These are phyloP conservation scores for Quercus wislizeni DNA, from an alignment of 306 rosid genomes.

Conservation along the genomic window DNA sequence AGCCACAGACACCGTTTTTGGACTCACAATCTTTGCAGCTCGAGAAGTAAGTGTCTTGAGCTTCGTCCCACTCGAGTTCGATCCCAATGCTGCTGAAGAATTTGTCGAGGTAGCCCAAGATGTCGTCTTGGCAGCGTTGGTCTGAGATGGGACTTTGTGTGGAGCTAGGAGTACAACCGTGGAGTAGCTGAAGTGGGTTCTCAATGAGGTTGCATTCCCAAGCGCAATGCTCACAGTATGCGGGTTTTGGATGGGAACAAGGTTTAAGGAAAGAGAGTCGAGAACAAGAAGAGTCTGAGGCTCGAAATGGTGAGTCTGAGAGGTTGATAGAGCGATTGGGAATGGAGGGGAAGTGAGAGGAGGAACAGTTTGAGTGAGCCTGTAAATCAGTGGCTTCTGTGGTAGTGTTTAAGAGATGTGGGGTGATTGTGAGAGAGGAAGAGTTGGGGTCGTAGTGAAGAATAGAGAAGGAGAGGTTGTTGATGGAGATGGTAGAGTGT, in stretches of 20 bases:
- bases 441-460: constrained; percentile 54
- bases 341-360: constrained; percentile 28
- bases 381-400: too few species aligned
- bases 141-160: constrained; percentile 33
- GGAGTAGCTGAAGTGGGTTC: constrained; percentile 49
- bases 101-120: constrained; percentile 50
- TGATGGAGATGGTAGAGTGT: constrained; percentile 54
- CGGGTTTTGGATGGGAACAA: constrained; percentile 51
- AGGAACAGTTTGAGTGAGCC: constrained; percentile 26
- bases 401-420: constrained; percentile 13
- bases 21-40: constrained; percentile 49
- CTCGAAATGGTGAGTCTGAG: constrained; percentile 57
- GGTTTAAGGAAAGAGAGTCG: constrained; percentile 60
- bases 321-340: constrained; percentile 55
- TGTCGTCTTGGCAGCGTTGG: constrained; percentile 58
- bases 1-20: constrained; percentile 64
- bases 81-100: constrained; percentile 42
- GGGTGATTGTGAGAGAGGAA: constrained; percentile 56
- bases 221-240: constrained; percentile 67
- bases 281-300: constrained; percentile 60
- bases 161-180: constrained; percentile 36
- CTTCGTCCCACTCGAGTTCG: constrained; percentile 71
- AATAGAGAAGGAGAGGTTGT: constrained; percentile 62
- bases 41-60: constrained; percentile 56
- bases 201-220: constrained; percentile 75